Evolutionary conservation across 208 protist species (phyloP).

Genomic region (Trypanosomatidae sp.): DNA sequence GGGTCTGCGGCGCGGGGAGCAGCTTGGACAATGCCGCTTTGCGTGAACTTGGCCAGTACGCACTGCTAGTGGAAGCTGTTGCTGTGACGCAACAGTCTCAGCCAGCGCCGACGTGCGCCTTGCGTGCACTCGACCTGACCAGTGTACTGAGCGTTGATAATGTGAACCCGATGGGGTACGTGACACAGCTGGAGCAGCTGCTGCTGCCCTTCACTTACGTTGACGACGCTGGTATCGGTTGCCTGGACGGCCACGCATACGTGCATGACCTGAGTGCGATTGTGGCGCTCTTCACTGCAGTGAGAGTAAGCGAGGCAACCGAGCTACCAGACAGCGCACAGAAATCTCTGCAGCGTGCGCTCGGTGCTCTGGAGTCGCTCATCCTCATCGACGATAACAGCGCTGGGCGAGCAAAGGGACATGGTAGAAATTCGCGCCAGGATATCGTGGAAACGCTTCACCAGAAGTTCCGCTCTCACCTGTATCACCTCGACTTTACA

Average conservation of each 20-base stretch:
- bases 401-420: not conserved
- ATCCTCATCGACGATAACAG: not conserved
- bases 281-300: conserved; percentile 6
- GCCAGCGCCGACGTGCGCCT: conserved; percentile 12
- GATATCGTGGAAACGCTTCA: conserved; percentile 13
- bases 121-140: conserved; percentile 50
- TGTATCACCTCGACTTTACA: conserved; percentile 66
- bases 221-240: conserved; percentile 26
- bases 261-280: conserved; percentile 14
- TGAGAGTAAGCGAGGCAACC: not conserved
- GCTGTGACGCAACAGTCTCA: not conserved
- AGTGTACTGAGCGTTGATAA: conserved; percentile 35
- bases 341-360: not conserved
- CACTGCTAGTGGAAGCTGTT: conserved; percentile 32
- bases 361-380: conserved; percentile 13
- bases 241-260: conserved; percentile 40
- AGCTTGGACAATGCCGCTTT: conserved; percentile 37
- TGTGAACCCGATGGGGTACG: conserved; percentile 38
- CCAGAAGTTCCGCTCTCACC: conserved; percentile 34
- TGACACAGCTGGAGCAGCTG: conserved; percentile 47
- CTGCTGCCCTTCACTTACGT: conserved; percentile 47
- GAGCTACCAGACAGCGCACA: not conserved
- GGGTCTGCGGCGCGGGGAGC: conserved; percentile 41
- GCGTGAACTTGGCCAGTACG: conserved; percentile 35
- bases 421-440: not conserved